Evolutionary conservation across 306 rosid genomes (phyloP).

Genomic region (Fragaria nilgerrensis): DNA sequence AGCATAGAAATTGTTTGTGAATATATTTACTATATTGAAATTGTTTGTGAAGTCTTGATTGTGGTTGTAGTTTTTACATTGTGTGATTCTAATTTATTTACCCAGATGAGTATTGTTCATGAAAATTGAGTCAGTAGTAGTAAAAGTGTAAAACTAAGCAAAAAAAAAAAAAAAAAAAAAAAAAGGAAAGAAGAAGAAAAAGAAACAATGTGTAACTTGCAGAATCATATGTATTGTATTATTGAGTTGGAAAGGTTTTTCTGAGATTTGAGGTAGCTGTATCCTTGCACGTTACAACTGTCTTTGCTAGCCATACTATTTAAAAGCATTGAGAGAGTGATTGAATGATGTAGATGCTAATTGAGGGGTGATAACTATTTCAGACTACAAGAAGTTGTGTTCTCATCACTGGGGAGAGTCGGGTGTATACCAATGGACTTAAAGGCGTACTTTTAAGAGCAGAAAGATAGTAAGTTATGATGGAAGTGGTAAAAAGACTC

Average conservation of each 20-base stretch:
- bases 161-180: no score
- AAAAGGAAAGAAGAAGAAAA: no score
- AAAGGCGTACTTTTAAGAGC: no score
- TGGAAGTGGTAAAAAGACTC: no score
- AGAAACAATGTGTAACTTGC: neutral
- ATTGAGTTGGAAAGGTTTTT: neutral
- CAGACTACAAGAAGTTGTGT: no score
- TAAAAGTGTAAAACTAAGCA: neutral
- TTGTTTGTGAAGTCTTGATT: neutral
- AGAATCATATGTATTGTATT: neutral
- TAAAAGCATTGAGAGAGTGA: neutral
- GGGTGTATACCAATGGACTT: no score
- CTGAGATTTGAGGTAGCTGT: neutral
- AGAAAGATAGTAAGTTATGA: no score
- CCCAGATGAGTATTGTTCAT: neutral
- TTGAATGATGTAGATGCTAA: neutral
- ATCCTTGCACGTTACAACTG: conserved; percentile 12
- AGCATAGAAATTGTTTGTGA: neutral
- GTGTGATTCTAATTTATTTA: no score
- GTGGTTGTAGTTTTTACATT: neutral
- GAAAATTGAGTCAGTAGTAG: neutral
- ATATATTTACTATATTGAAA: no score
- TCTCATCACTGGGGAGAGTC: no score
- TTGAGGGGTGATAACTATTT: no score
- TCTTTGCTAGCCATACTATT: neutral